Evolutionary conservation across 139 green algal species (phyloP).

Genomic region (Chlorella sorokiniana): DNA sequence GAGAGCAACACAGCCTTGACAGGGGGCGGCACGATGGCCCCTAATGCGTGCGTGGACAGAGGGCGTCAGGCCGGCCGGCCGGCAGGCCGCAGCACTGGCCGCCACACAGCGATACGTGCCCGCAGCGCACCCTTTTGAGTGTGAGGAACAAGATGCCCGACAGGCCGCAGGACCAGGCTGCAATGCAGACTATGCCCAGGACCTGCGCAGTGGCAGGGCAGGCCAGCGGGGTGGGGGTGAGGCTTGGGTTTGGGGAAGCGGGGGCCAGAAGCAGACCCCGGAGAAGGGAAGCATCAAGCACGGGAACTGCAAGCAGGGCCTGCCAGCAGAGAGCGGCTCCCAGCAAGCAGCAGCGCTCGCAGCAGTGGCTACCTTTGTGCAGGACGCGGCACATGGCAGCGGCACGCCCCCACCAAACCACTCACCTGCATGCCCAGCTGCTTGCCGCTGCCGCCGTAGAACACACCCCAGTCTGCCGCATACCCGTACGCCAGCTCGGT

Average conservation of each 20-base stretch:
- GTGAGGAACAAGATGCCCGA: background rate
- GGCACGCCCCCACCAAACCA: no score
- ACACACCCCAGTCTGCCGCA: conserved; percentile 32
- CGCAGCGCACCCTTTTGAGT: conserved; percentile 2
- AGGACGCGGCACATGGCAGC: no score
- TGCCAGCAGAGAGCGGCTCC: no score
- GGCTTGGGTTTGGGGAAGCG: background rate
- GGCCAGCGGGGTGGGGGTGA: no score
- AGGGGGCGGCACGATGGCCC: background rate
- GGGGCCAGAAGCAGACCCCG: background rate
- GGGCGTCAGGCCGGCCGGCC: no score
- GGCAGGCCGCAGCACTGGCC: no score
- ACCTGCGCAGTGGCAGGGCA: conserved; percentile 8
- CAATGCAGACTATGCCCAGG: conserved; percentile 27
- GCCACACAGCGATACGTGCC: background rate
- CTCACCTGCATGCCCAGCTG: conserved; percentile 45
- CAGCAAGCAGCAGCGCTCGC: background rate
- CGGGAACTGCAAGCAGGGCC: no score
- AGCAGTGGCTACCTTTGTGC: no score
- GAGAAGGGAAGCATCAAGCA: background rate
- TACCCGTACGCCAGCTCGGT: background rate
- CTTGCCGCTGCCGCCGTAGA: conserved; percentile 37
- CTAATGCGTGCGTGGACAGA: no score
- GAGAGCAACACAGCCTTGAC: background rate
- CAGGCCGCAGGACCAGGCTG: conserved; percentile 19